These are phyloP conservation scores for Lodderomyces jiufengensis DNA, from an alignment of 1,139 yeast species.

Conservation along the genomic window DNA sequence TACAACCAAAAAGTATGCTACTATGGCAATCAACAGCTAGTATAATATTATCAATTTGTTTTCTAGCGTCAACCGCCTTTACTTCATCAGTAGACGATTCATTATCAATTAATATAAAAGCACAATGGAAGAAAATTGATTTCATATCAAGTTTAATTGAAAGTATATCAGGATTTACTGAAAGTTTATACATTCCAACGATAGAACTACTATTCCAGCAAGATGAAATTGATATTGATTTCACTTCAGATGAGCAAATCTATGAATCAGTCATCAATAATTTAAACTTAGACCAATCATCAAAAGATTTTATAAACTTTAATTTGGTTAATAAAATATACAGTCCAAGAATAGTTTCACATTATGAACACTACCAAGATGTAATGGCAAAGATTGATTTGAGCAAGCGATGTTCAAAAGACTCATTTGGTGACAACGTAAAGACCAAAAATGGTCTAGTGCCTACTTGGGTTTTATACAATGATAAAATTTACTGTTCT, in stretches of 20 bases:
- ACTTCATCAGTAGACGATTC: background rate
- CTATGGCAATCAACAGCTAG: slow-evolving; percentile 1
- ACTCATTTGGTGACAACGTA: slow-evolving; percentile 35
- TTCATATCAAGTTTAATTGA: slow-evolving; percentile 52
- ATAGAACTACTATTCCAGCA: slow-evolving; percentile 34
- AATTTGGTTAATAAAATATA: slow-evolving; percentile 50
- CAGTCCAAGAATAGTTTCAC: slow-evolving; percentile 64
- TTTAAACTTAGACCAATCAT: slow-evolving; percentile 18
- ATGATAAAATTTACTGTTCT: slow-evolving; percentile 57
- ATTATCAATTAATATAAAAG: slow-evolving; percentile 12
- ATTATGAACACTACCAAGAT: slow-evolving; percentile 49
- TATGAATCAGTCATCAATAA: slow-evolving; percentile 33
- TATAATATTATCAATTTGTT: background rate
- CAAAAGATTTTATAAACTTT: slow-evolving; percentile 42
- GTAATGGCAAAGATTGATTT: slow-evolving; percentile 16
- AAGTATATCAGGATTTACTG: slow-evolving; percentile 48
- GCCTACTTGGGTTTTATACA: slow-evolving; percentile 52
- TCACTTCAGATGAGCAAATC: slow-evolving; percentile 33
- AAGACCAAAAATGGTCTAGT: slow-evolving; percentile 20
- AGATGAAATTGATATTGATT: slow-evolving; percentile 21
- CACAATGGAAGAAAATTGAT: slow-evolving; percentile 16
- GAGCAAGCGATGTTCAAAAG: slow-evolving; percentile 24
- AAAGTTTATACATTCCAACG: slow-evolving; percentile 46
- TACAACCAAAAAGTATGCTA: too few relatives aligned
- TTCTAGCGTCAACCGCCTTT: background rate